Percentiles rank a stretch among this genome's conserved stretches.
These are phyloP conservation scores for Rubroshorea leprosula DNA, from an alignment of 345 rosid species.

Conservation along the genomic window DNA sequence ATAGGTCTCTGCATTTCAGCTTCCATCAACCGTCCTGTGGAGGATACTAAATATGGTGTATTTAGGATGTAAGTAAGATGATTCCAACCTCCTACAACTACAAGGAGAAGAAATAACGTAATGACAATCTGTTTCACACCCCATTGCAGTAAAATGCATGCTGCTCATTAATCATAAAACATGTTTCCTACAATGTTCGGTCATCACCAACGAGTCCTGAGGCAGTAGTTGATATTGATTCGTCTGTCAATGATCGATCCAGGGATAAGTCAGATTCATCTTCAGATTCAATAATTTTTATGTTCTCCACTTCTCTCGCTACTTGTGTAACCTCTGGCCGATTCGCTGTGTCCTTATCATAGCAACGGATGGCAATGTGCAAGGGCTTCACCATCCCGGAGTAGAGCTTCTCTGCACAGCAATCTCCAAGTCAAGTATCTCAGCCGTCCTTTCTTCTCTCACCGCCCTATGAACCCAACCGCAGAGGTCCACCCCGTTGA, in stretches of 20 bases:
- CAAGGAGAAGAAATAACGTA: background rate
- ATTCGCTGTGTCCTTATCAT: slow-evolving; percentile 37
- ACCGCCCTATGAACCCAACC: slow-evolving; percentile 57
- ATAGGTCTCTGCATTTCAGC: slow-evolving; percentile 71
- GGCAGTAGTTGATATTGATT: too few relatives aligned
- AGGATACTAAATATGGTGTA: slow-evolving; percentile 76
- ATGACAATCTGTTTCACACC: background rate
- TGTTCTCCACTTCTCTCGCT: slow-evolving; percentile 28
- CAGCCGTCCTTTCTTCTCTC: slow-evolving; percentile 61
- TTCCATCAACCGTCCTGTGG: slow-evolving; percentile 43
- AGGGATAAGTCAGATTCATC: slow-evolving; percentile 23
- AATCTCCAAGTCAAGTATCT: slow-evolving; percentile 50
- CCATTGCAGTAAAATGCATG: background rate
- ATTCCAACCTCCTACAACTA: too few relatives aligned
- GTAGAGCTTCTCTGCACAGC: slow-evolving; percentile 28
- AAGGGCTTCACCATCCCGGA: slow-evolving; percentile 38
- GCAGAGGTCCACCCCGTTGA: slow-evolving; percentile 38
- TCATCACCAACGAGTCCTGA: too few relatives aligned
- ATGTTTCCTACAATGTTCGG: too few relatives aligned
- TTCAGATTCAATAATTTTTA: slow-evolving; percentile 19
- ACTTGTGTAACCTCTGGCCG: slow-evolving; percentile 48
- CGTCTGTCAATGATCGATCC: slow-evolving; percentile 32
- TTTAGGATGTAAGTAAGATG: slow-evolving; percentile 63
- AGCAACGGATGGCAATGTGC: slow-evolving; percentile 41
- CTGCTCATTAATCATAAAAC: background rate